These are phyloP conservation scores for Botrytis deweyae DNA, from an alignment of 2,329 filamentous ascomycete species.

Conservation along the genomic window DNA sequence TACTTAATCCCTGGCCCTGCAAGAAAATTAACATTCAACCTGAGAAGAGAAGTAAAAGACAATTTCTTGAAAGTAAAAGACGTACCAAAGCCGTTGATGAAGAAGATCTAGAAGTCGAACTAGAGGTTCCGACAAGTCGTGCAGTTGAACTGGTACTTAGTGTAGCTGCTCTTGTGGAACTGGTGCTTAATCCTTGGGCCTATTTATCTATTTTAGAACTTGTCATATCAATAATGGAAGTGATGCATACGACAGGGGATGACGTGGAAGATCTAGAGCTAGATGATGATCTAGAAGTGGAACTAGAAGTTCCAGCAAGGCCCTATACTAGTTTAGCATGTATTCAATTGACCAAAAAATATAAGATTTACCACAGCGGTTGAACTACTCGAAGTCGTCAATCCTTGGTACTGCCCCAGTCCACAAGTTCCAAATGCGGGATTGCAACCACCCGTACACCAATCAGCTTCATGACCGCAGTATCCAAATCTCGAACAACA, in stretches of 20 bases:
- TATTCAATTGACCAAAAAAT: neutral
- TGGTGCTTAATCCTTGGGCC: neutral
- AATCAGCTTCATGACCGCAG: neutral
- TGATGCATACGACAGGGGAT: neutral
- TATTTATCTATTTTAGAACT: neutral
- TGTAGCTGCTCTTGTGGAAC: neutral
- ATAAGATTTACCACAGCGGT: neutral
- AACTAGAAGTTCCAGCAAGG: neutral
- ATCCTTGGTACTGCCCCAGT: neutral
- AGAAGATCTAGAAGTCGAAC: neutral
- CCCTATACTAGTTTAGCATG: neutral
- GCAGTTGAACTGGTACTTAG: neutral
- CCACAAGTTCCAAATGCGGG: slow-evolving; percentile 4
- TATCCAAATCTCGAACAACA: slow-evolving; percentile 10
- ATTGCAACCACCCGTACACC: neutral
- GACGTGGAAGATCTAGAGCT: neutral
- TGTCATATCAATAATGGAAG: neutral
- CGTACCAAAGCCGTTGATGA: neutral
- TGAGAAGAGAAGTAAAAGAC: neutral
- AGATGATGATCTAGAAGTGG: neutral
- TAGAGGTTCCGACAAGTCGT: neutral
- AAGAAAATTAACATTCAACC: neutral
- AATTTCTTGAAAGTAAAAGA: neutral
- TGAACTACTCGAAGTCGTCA: neutral
- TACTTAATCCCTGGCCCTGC: neutral